These are phyloP conservation scores for Periconia digitata DNA, from an alignment of 2,329 filamentous ascomycete genomes.

Conservation along the genomic window DNA sequence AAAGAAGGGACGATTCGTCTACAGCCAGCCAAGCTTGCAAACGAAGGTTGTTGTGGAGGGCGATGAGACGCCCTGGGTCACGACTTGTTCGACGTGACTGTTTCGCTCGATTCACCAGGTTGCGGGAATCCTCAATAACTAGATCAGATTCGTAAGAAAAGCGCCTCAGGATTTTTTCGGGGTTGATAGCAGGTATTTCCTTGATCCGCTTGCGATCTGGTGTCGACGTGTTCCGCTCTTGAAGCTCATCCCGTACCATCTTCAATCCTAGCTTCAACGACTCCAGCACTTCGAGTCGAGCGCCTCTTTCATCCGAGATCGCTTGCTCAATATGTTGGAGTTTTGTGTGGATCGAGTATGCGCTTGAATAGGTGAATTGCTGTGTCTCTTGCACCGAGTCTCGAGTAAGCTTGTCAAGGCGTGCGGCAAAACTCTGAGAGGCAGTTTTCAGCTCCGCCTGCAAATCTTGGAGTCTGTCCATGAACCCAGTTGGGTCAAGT, in stretches of 20 bases:
- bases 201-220: neutral
- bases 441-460: constrained; percentile 4
- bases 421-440: constrained; percentile 4
- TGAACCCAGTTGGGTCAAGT: constrained; percentile 2
- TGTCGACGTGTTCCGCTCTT: neutral
- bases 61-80: constrained; percentile 1
- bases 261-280: neutral
- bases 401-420: constrained; percentile 1
- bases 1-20: constrained; percentile 4
- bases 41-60: neutral
- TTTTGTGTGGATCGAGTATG: constrained; percentile 1
- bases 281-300: constrained; percentile 2
- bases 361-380: constrained; percentile 4
- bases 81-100: neutral
- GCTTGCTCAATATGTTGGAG: neutral
- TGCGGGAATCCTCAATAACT: neutral
- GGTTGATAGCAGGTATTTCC: neutral
- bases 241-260: neutral
- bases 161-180: neutral
- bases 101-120: neutral
- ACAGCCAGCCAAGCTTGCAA: constrained; percentile 6
- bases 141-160: constrained; percentile 7
- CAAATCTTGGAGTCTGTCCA: constrained; percentile 2
- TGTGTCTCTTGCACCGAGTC: constrained; percentile 1
- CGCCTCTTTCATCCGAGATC: neutral